Base-by-base conservation (phyloP, 1,284 basidiomycete genomes). In the Schizophyllum commune region DNA sequence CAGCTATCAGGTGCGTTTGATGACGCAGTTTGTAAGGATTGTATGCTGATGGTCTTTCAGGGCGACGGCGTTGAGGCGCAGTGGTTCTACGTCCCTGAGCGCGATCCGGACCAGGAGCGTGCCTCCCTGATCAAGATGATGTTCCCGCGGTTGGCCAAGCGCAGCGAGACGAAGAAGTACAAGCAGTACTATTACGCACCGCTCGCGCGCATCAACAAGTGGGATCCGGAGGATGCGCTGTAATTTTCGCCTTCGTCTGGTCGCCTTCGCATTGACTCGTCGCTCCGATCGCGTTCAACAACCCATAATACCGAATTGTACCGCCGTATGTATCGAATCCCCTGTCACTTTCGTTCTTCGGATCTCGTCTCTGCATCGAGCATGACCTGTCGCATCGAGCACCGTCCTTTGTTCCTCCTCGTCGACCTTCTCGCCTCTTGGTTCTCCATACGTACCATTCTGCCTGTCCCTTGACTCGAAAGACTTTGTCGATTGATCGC, bases 101-200 rank as follows among this genome's bases (percentile, higher is more conserved):
- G 74, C 65, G 89, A 91, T 67, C 77, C 80, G 64, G 88, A 91
- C 69, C 74, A 76, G 62, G 89, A 90, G 63, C 79, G 89, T 15
- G 88, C 88, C 53, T 72, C 74, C 62, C 71, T 91, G 59, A 79
- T 90, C 59, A 72, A 75, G 63, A 84, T 82, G 63, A 83, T 90
- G 77, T 88, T 89, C 85, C 86, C 87, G 2, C 82, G 87, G 17
- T 81, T 84, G 19, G 86, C 79, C 61, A 90, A 90, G 73, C 74
- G 89, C 61, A 84, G 73, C 58, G 87, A 83, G 72, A 89, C 88
- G 70, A 89, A 85, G 78, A 86, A 88, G 73, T 87, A 86, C 64
- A 91, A 91, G 71, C 86, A 89, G 70, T 91, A 91, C 73, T 91
- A 91, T 72, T 91, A 84, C 75, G 79, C 79, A 52, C 89, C 89